Conservation (phyloP, 441 rosid species). For the Brassica balearica region DNA sequence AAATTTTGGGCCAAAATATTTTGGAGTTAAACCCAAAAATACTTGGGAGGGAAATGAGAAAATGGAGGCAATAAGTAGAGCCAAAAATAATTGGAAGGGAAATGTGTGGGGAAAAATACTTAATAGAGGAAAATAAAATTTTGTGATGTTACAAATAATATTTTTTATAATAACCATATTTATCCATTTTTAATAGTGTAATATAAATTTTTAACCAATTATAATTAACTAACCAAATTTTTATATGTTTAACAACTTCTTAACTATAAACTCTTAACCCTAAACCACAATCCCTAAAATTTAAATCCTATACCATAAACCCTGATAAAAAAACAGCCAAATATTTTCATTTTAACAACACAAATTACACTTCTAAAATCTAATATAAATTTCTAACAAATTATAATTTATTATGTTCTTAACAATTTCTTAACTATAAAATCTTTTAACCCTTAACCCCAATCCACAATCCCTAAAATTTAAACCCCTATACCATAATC, state of each 20-base stretch:
- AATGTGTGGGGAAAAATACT: neutral
- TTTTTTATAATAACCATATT: neutral
- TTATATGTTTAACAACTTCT: neutral
- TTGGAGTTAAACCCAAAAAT: too few species aligned
- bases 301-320: neutral
- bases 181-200: too few species aligned
- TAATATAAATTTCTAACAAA: too few species aligned
- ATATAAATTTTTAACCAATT: too few species aligned
- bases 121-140: neutral
- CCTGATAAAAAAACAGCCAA: neutral
- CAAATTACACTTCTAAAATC: neutral
- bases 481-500: neutral
- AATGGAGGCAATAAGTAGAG: neutral
- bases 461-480: neutral
- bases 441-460: neutral
- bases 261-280: neutral
- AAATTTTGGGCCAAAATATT: too few species aligned
- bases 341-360: neutral
- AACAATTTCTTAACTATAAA: neutral
- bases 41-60: neutral
- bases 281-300: neutral
- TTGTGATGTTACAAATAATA: neutral
- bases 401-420: too few species aligned
- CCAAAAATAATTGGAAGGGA: neutral
- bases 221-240: neutral